These are phyloP conservation scores for Deinandra increscens DNA, from an alignment of 129 eudicot genomes.

Conservation along the genomic window DNA sequence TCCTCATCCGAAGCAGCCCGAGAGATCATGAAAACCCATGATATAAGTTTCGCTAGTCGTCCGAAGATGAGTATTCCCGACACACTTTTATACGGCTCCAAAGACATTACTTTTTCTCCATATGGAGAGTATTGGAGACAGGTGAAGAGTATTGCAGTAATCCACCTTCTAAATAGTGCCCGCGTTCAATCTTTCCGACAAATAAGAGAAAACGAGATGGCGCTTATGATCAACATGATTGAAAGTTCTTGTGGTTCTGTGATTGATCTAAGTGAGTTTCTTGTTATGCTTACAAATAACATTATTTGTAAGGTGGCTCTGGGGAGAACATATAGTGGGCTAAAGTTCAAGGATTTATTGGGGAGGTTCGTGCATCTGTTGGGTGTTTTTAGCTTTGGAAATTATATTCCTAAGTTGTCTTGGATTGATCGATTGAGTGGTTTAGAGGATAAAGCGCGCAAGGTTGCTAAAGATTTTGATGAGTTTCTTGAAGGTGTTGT, in stretches of 20 bases:
- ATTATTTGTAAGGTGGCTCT: conserved; percentile 38
- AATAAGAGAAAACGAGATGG: conserved; percentile 37
- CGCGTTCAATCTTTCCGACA: conserved; percentile 31
- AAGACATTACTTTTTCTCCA: conserved; percentile 34
- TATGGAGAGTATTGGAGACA: conserved; percentile 63
- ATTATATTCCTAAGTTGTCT: conserved; percentile 41
- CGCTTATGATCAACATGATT: conserved; percentile 25
- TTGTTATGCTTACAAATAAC: conserved; percentile 26
- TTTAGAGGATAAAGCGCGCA: conserved; percentile 20
- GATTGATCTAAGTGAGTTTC: conserved; percentile 34
- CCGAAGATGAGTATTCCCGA: conserved; percentile 29
- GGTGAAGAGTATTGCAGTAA: conserved; percentile 36
- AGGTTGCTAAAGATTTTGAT: conserved; percentile 37
- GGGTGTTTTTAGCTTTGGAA: conserved; percentile 31
- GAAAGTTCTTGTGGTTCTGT: neutral
- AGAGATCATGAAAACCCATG: conserved; percentile 55
- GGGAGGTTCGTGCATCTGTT: conserved; percentile 27
- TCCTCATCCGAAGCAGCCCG: conserved; percentile 44
- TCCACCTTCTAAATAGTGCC: conserved; percentile 35
- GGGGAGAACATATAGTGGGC: conserved; percentile 37
- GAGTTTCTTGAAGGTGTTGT: conserved; percentile 40
- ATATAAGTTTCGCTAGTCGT: conserved; percentile 30
- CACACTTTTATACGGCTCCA: conserved; percentile 29
- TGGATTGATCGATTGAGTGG: conserved; percentile 42
- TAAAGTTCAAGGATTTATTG: conserved; percentile 28